Percentiles rank a stretch among this genome's conserved stretches.
Evolutionary conservation across 108 stramenopile genomes (phyloP).

Genomic region (Fistulifera solaris): DNA sequence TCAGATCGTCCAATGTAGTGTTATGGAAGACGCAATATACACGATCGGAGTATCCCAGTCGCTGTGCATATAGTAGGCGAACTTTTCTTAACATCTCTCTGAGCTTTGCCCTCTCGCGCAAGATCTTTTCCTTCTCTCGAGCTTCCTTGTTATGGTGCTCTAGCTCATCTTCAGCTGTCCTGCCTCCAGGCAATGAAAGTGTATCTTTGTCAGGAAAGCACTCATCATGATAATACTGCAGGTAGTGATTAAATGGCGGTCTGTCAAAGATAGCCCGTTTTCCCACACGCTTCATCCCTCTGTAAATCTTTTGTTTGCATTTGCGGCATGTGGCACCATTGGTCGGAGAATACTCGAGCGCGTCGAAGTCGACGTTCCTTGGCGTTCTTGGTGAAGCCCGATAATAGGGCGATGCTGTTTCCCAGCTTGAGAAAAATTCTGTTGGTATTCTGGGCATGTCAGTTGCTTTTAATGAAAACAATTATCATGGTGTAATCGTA

Average conservation of each 20-base stretch:
- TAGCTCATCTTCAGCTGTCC: neutral
- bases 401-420: neutral
- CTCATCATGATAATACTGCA: conserved; percentile 1
- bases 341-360: conserved; percentile 1
- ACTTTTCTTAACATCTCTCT: neutral
- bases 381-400: neutral
- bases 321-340: neutral
- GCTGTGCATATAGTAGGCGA: neutral
- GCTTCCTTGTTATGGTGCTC: neutral
- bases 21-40: conserved; percentile 1
- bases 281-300: neutral
- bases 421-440: too few relatives aligned
- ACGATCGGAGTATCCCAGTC: too few relatives aligned
- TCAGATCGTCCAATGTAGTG: neutral
- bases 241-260: neutral
- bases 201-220: neutral
- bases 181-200: neutral
- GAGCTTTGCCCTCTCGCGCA: neutral
- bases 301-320: neutral
- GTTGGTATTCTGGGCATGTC: too few relatives aligned
- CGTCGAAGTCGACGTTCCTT: too few relatives aligned
- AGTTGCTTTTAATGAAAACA: too few relatives aligned
- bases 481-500: too few relatives aligned
- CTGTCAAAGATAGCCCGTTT: neutral
- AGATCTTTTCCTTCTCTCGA: neutral